Conservation (phyloP, 257 asterid species). For the Salvia rosmarinus region DNA sequence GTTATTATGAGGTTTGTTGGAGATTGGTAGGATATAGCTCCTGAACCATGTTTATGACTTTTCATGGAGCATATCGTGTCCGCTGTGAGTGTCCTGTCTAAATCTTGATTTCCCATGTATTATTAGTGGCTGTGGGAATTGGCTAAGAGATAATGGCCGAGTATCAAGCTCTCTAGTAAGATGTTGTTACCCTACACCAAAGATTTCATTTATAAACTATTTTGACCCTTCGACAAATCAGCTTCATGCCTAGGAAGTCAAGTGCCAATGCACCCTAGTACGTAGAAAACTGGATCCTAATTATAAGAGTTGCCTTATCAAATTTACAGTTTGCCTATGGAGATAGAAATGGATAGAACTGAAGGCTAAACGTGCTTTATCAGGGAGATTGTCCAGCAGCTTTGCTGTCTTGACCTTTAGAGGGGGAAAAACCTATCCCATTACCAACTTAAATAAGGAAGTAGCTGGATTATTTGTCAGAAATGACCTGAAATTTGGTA, state of each 20-base stretch:
- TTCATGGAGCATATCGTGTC: background rate
- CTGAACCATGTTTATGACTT: background rate
- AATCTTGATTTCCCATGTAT: background rate
- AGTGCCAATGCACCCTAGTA: slow-evolving; percentile 7
- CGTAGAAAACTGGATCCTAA: background rate
- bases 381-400: slow-evolving; percentile 1
- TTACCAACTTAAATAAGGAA: slow-evolving; percentile 14
- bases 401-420: background rate
- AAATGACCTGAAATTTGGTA: slow-evolving; percentile 6
- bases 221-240: slow-evolving; percentile 1
- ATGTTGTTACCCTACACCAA: background rate
- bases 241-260: background rate
- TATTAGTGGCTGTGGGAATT: background rate
- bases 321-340: background rate
- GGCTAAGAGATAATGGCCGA: background rate
- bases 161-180: background rate
- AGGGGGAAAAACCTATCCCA: slow-evolving; percentile 19
- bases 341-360: background rate
- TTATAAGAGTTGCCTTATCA: background rate
- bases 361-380: slow-evolving; percentile 12
- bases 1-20: background rate
- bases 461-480: slow-evolving; percentile 7
- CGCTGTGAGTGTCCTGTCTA: background rate
- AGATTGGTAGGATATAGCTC: slow-evolving; percentile 4
- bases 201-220: background rate